Conservation (phyloP, 2,329 filamentous ascomycete genomes). For the Huntiella omanensis region DNA sequence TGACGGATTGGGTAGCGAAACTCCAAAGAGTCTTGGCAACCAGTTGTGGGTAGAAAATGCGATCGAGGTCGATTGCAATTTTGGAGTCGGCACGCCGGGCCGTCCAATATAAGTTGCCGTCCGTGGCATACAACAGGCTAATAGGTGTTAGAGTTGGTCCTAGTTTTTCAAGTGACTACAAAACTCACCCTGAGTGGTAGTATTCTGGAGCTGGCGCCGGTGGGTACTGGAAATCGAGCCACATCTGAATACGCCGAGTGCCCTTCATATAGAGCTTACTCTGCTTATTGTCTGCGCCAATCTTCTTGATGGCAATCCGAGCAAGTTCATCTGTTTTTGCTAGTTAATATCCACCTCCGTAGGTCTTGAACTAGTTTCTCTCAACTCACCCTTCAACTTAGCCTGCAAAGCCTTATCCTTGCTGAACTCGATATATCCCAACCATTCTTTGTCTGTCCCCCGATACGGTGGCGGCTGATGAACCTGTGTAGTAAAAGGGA, state of each 20-base stretch:
- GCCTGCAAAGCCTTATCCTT: slow-evolving; percentile 29
- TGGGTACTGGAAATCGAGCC: slow-evolving; percentile 9
- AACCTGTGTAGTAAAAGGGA: slow-evolving; percentile 36
- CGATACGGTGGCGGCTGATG: slow-evolving; percentile 32
- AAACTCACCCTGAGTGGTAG: slow-evolving; percentile 8
- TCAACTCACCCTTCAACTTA: slow-evolving; percentile 22
- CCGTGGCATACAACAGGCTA: slow-evolving; percentile 7
- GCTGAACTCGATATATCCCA: slow-evolving; percentile 38
- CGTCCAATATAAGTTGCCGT: slow-evolving; percentile 8
- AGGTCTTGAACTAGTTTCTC: neutral
- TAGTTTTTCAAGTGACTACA: neutral
- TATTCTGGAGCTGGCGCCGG: slow-evolving; percentile 5
- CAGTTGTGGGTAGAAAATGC: slow-evolving; percentile 9
- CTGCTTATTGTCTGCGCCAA: slow-evolving; percentile 9
- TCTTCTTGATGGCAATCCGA: slow-evolving; percentile 6
- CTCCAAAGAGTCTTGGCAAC: slow-evolving; percentile 1
- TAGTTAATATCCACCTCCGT: neutral
- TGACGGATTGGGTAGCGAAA: neutral
- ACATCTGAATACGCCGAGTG: slow-evolving; percentile 5
- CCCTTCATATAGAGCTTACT: slow-evolving; percentile 8
- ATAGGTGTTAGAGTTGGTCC: neutral
- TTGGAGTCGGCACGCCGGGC: slow-evolving; percentile 5
- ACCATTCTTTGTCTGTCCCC: slow-evolving; percentile 43
- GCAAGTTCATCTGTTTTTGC: slow-evolving; percentile 1
- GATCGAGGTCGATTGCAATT: slow-evolving; percentile 8